Percentiles rank a stretch among this genome's conserved stretches.
These are phyloP conservation scores for Podila minutissima DNA, from an alignment of 192 early-diverging fungal species.

Conservation along the genomic window DNA sequence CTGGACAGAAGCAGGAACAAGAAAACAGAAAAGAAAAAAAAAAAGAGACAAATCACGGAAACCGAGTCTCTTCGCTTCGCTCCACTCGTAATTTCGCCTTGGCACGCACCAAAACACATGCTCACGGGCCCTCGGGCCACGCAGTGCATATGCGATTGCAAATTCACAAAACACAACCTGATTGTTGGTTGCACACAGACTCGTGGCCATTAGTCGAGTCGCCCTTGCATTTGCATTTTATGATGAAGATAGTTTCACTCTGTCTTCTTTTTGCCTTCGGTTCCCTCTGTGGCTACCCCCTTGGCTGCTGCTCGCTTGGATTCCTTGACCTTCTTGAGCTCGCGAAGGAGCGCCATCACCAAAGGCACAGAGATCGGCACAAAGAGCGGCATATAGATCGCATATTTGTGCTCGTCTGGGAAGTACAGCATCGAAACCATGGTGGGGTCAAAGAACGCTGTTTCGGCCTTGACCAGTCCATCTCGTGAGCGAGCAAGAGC, in stretches of 20 bases:
- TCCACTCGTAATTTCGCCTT: no score
- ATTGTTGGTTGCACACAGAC: no score
- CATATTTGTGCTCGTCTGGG: slow-evolving; percentile 97
- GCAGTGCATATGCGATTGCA: no score
- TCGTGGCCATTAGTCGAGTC: neutral
- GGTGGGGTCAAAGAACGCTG: slow-evolving; percentile 96
- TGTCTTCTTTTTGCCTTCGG: neutral
- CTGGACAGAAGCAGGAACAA: neutral
- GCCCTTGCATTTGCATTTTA: neutral
- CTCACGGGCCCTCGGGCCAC: no score
- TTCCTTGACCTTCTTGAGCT: slow-evolving; percentile 53
- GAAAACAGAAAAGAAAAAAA: neutral
- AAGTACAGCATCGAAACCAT: slow-evolving; percentile 99
- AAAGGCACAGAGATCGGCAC: slow-evolving; percentile 86
- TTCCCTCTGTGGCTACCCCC: neutral
- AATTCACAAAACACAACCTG: no score
- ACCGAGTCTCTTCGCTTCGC: no score
- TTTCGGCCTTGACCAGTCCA: slow-evolving; percentile 78
- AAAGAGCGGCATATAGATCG: slow-evolving; percentile 97
- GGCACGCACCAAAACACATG: no score
- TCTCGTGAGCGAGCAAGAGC: slow-evolving; percentile 69
- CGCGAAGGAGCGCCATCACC: slow-evolving; percentile 63
- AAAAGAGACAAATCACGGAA: neutral
- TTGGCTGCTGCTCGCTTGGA: slow-evolving; percentile 19
- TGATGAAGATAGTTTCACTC: neutral